Conservation (phyloP, 805 yeast species). For the Ogataea wickerhamii region DNA sequence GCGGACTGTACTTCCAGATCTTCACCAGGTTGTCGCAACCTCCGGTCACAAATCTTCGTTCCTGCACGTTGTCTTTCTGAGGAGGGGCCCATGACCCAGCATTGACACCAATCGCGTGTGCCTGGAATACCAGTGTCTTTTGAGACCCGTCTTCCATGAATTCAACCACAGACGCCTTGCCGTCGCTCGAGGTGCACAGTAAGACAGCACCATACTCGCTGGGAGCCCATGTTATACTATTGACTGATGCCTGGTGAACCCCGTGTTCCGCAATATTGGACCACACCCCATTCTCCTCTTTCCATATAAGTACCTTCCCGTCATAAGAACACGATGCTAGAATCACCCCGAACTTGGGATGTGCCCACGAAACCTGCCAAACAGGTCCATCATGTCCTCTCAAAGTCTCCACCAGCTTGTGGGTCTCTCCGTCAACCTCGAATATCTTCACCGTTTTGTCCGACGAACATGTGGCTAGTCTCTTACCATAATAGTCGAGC, state of each 20-base stretch:
- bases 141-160: constrained; percentile 86
- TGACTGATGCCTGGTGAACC: constrained; percentile 90
- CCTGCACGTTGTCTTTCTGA: constrained; percentile 34
- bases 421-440: constrained; percentile 83
- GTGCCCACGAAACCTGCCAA: constrained; percentile 99
- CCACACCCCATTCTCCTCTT: constrained; percentile 89
- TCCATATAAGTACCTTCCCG: constrained; percentile 93
- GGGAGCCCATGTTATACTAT: constrained; percentile 95
- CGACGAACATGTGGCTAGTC: constrained; percentile 93
- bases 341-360: constrained; percentile 94
- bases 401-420: constrained; percentile 77
- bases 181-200: constrained; percentile 90
- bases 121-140: constrained; percentile 59
- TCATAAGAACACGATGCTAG: constrained; percentile 94
- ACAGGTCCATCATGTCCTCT: constrained; percentile 97
- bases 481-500: constrained; percentile 92
- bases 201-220: constrained; percentile 93
- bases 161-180: constrained; percentile 85
- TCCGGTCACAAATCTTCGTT: constrained; percentile 83
- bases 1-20: constrained; percentile 73
- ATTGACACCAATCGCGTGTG: constrained; percentile 92
- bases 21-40: constrained; percentile 94
- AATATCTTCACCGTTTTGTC: constrained; percentile 94
- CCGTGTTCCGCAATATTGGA: constrained; percentile 79
- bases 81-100: constrained; percentile 94